phyloP scores from a whole-genome alignment of 192 early-diverging fungal genomes.

The Thamnidium elegans region DNA sequence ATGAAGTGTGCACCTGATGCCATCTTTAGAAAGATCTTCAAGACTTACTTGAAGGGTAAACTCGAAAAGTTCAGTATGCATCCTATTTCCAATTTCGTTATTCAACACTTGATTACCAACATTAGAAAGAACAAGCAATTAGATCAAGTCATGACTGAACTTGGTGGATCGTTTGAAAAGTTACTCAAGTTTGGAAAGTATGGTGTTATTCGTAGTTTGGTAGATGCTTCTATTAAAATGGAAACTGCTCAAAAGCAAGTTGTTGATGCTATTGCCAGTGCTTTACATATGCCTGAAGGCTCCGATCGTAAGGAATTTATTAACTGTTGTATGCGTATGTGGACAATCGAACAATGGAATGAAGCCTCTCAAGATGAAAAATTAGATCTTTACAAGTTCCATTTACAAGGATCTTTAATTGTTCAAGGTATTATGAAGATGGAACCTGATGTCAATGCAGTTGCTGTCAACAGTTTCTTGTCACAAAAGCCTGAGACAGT shows the following conservation, averaged over 20 bases:
- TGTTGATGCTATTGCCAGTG: constrained; percentile 50
- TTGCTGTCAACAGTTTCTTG: constrained; percentile 60
- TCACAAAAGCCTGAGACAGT: constrained; percentile 45
- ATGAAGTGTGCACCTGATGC: constrained; percentile 47
- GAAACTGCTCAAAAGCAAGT: constrained; percentile 57
- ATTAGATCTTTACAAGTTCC: constrained; percentile 46
- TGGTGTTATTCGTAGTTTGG: constrained; percentile 69
- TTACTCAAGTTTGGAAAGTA: constrained; percentile 61
- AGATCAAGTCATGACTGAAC: constrained; percentile 62
- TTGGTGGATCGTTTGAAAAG: constrained; percentile 52
- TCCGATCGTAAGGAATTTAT: constrained; percentile 48
- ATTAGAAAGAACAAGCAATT: constrained; percentile 59
- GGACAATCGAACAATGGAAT: constrained; percentile 47
- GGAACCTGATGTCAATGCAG: constrained; percentile 54
- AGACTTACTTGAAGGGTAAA: constrained; percentile 58
- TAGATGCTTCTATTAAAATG: constrained; percentile 62
- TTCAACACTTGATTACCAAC: constrained; percentile 70
- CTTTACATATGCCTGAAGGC: constrained; percentile 50
- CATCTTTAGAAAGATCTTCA: constrained; percentile 64
- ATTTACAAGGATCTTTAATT: constrained; percentile 67
- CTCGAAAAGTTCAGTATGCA: constrained; percentile 63
- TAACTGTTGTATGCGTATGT: constrained; percentile 59
- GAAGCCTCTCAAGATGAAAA: constrained; percentile 36
- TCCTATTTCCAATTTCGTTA: constrained; percentile 80
- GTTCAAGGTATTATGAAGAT: constrained; percentile 63